A percentile compares a stretch with the other conserved stretches of the same genome.
These are phyloP conservation scores for Pseudohalonectria lignicola DNA, from an alignment of 2,329 filamentous ascomycete species.

Conservation along the genomic window DNA sequence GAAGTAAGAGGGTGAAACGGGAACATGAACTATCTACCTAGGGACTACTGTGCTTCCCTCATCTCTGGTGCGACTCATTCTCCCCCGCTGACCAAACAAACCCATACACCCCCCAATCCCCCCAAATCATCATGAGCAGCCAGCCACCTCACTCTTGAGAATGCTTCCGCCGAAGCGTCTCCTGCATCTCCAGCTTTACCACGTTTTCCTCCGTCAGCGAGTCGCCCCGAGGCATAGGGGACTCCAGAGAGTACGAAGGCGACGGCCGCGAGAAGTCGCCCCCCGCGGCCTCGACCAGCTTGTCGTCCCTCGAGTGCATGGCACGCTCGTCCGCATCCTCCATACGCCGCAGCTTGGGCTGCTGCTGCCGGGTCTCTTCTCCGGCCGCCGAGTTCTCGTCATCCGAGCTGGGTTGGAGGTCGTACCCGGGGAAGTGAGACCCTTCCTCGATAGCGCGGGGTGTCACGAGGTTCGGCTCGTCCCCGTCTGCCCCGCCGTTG, in stretches of 20 bases:
- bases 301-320: conserved; percentile 13
- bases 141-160: no score
- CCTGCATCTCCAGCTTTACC: conserved; percentile 9
- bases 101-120: no score
- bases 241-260: conserved; percentile 7
- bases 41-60: no score
- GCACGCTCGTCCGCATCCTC: conserved; percentile 12
- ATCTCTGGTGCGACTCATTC: no score
- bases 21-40: no score
- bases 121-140: no score
- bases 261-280: background rate
- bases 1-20: no score
- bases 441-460: background rate
- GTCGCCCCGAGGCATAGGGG: conserved; percentile 6
- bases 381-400: background rate
- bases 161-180: background rate
- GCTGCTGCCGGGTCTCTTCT: background rate
- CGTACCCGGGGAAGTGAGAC: background rate
- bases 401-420: background rate
- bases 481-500: background rate
- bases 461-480: no score
- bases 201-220: conserved; percentile 15
- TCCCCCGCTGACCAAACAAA: no score
- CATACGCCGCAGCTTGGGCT: conserved; percentile 3
- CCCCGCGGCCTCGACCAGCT: conserved; percentile 13